Base-by-base conservation (phyloP, 352 stramenopile genomes). In the Discostella stelligera region DNA sequence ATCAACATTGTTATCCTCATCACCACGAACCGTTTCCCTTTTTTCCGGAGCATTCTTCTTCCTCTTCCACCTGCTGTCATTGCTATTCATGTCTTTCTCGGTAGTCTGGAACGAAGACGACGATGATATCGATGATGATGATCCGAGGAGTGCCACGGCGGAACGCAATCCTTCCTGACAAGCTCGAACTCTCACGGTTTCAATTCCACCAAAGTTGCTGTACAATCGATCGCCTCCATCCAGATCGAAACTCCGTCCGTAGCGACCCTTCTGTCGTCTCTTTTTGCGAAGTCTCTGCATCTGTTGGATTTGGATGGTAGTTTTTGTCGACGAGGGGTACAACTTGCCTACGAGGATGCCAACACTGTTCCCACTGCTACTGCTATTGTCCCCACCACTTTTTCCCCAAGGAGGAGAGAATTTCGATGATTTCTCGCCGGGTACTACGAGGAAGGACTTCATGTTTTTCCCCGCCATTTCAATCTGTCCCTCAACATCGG, bases 171-270 rank as follows among this genome's bases (percentile, higher is more conserved):
- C 84, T 44, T 74, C 69, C 37, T 71, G 66, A 60, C 74, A 78
- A 27, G 85, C 72, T 50, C 74, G 62, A 10, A 78, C 65, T 80
- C 86, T 74, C 16, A 90, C 82, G 13, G 61, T 73, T 66, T 90
- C 81, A 14, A 90, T 68, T 13, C 83, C 86, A 32, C 83, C 83
- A 70, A 76, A 71, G 11, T 74, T 60, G 39, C 79, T 54, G 64
- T 89, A 90, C 9, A 58, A 46, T 18, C 53, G 4, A 79, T 91
- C 86, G 25, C 80, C 76, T n/a, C 39, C 20, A 73, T 91, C 86
- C 39, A 91, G 75, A 77, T 83, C 66, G 58, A 87, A 78, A 30
- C 79, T 74, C 21, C 82, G 25, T 8, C 84, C 80, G 0, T 63
- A 80, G 30, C 78, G 69, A 44, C 39, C 55, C 54, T 69, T 63